Base-by-base conservation (phyloP, 352 stramenopile species). In the Peronospora destructor region DNA sequence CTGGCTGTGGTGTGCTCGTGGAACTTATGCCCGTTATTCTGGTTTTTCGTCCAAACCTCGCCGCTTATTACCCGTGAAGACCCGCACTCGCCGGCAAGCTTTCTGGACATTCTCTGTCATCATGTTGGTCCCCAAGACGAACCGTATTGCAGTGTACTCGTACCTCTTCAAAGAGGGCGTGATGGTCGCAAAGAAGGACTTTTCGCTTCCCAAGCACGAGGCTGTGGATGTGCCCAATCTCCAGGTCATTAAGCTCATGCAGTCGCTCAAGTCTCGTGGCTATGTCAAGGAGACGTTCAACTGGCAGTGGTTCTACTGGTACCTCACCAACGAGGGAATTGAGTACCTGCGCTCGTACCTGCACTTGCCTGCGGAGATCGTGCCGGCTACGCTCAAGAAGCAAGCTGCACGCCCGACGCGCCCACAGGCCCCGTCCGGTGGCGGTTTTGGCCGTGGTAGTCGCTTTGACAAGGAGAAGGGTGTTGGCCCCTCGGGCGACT, bases 241-340 rank as follows among this genome's bases (percentile, higher is more conserved):
- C 56, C 92, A 99, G 73, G 96, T 98, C 53, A 94, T 98, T 64
- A 97, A 96, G 75, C 78, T 98, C 59, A 97, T 99, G 79, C 97
- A 98, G 75, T 98, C 92, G 59, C 87, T 99, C 57, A 95, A 96
- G 72, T 98, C 89, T 54, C 91, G 91, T 56, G 95, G 91, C 62
- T 98, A 97, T 76, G 84, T 99, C 49, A 97, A 95, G 59, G 86
- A 98, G 76, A 99, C 96, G 49, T 99, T 98, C 88, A 98, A 95
- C 71, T 99, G 97, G 97, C 96, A 98, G 78, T 97, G 97, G 82
- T 98, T 97, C 75, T 99, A 99, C 92, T 99, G 94, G 83, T 99
- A 98, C 86, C 84, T 99, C 43, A 99, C 95, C 39, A 94, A 96
- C 64, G 95, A 98, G 67, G 97, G 97, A 61, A 98, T 99, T 66